A percentile compares a stretch with the other conserved stretches of the same genome.
Evolutionary conservation across 1,139 yeast genomes (phyloP).

Genomic region (Magnusiomyces paraingens): DNA sequence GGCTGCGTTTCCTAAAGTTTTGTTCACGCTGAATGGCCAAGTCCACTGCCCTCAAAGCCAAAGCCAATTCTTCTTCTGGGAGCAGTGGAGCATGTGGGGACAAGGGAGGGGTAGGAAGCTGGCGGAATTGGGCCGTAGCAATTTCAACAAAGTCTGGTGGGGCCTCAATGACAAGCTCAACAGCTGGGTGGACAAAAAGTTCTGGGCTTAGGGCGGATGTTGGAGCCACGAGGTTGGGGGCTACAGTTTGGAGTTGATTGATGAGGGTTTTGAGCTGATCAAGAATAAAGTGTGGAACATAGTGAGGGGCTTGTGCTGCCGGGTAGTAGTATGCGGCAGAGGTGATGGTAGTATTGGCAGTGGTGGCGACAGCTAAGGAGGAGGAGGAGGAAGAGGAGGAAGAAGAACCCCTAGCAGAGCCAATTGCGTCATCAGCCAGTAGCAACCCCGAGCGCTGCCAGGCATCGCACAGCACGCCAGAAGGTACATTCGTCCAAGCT

Average conservation of each 20-base stretch:
- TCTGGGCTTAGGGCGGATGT: constrained; percentile 2
- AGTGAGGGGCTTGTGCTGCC: background rate
- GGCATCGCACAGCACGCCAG: constrained; percentile 7
- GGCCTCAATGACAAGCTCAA: constrained; percentile 10
- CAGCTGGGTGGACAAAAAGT: constrained; percentile 9
- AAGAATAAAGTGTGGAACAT: background rate
- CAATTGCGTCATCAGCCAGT: background rate
- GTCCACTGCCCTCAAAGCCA: too few species aligned
- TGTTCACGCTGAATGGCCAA: too few species aligned
- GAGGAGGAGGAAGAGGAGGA: constrained; percentile 1
- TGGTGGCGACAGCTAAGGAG: background rate
- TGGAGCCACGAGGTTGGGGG: constrained; percentile 2
- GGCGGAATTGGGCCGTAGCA: constrained; percentile 12
- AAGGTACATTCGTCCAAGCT: constrained; percentile 12
- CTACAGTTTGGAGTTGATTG: background rate
- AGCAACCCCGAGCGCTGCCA: constrained; percentile 14
- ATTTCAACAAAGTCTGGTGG: constrained; percentile 14
- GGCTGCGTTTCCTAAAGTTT: too few species aligned
- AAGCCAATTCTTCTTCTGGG: too few species aligned
- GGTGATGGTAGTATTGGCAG: background rate
- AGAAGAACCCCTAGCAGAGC: background rate
- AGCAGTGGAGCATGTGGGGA: too few species aligned
- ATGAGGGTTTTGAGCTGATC: background rate
- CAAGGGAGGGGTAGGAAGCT: background rate
- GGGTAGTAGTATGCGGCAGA: too few species aligned